Percentiles rank a stretch among this genome's conserved stretches.
Conservation (phyloP, 176 grass and related monocot species). For the Musa acuminata region DNA sequence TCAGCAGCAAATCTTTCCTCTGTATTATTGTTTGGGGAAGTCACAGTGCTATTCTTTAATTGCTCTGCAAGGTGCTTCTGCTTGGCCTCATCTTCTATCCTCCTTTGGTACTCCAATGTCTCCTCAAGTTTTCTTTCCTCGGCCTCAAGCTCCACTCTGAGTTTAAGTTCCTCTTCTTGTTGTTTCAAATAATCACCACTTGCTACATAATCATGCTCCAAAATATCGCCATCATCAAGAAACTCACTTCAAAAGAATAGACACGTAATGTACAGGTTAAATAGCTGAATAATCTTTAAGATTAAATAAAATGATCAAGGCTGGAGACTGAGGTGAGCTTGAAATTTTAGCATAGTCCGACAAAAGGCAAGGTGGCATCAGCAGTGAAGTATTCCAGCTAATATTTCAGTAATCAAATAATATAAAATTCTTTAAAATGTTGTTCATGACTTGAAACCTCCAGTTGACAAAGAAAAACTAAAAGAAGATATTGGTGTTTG, state of each 20-base stretch:
- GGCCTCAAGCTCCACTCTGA: slow-evolving; percentile 51
- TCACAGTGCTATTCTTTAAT: slow-evolving; percentile 26
- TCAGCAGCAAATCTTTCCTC: slow-evolving; percentile 18
- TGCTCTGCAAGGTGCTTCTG: slow-evolving; percentile 54
- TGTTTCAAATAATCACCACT: slow-evolving; percentile 47
- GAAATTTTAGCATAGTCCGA: too few species aligned
- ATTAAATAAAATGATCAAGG: not conserved
- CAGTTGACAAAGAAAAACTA: too few species aligned
- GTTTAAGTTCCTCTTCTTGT: slow-evolving; percentile 66
- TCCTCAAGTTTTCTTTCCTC: slow-evolving; percentile 88
- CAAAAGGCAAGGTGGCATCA: too few species aligned
- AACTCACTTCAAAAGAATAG: slow-evolving; percentile 53
- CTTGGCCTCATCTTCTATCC: slow-evolving; percentile 80
- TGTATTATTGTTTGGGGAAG: slow-evolving; percentile 20
- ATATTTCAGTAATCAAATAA: too few species aligned
- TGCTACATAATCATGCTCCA: slow-evolving; percentile 32
- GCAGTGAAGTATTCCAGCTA: too few species aligned
- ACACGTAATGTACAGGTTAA: slow-evolving; percentile 11
- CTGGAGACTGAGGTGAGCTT: too few species aligned
- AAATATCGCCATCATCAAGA: slow-evolving; percentile 39
- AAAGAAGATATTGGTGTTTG: too few species aligned
- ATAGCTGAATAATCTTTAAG: not conserved
- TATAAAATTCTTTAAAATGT: too few species aligned
- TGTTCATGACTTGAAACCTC: too few species aligned
- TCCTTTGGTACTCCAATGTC: slow-evolving; percentile 73